Conservation (phyloP, 768 basidiomycete species). For the Rhodotorula toruloides region DNA sequence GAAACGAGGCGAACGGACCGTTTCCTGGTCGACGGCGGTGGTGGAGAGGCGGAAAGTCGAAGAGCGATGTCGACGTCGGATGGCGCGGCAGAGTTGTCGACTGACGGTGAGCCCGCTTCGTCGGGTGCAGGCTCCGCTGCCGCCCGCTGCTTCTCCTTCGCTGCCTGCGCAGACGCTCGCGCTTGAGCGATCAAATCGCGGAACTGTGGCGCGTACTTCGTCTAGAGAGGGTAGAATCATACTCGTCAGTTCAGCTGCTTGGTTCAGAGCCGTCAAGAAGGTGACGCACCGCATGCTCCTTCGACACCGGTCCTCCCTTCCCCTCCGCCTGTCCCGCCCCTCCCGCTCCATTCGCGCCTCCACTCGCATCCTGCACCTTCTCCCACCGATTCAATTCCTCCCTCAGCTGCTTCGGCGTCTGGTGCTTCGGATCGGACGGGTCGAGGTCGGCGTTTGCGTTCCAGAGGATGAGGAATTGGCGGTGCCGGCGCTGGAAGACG, state of each 20-base stretch:
- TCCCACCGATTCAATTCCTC: constrained; percentile 23
- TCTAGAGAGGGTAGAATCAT: no score
- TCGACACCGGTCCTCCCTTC: not conserved
- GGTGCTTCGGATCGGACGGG: not conserved
- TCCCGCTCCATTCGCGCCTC: not conserved
- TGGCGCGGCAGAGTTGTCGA: fast-evolving
- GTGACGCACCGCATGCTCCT: not conserved
- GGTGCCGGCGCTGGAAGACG: constrained; percentile 10
- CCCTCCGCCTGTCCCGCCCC: not conserved
- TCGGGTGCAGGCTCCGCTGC: not conserved
- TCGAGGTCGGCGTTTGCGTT: constrained; percentile 31
- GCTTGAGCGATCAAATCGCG: constrained; percentile 4
- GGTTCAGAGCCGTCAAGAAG: not conserved
- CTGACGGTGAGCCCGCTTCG: not conserved
- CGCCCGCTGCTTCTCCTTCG: not conserved
- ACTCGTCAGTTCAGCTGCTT: not conserved
- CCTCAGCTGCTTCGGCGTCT: constrained; percentile 1
- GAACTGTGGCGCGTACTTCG: constrained; percentile 9
- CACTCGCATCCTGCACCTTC: not conserved
- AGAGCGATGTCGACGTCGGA: not conserved
- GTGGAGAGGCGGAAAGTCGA: not conserved
- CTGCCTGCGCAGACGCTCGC: not conserved
- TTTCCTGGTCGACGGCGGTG: not conserved
- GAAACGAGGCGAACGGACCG: constrained; percentile 8
- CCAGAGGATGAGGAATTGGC: constrained; percentile 13